Percentiles rank a stretch among this genome's conserved stretches.
These are phyloP conservation scores for Colletotrichum sp. DNA, from an alignment of 2,329 filamentous ascomycete species.

Conservation along the genomic window DNA sequence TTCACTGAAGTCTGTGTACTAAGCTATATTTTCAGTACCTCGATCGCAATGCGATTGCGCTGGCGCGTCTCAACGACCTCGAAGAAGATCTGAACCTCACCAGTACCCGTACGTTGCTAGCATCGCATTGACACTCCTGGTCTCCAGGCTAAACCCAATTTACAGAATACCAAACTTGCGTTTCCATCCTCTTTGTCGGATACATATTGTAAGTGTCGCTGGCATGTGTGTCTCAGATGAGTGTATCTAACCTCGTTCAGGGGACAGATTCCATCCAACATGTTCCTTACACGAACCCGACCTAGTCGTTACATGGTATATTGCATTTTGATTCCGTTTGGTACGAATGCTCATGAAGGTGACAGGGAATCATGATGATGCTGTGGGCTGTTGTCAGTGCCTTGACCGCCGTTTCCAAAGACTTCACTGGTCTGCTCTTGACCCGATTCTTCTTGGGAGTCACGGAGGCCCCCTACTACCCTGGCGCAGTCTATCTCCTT, in stretches of 20 bases:
- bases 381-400: slow-evolving; percentile 22
- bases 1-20: not conserved
- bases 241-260: not conserved
- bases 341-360: not conserved
- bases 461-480: slow-evolving; percentile 32
- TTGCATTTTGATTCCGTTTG: fast-evolving
- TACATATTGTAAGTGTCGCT: slow-evolving; percentile 21
- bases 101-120: slow-evolving; percentile 6
- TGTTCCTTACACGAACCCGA: slow-evolving; percentile 22
- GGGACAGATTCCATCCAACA: slow-evolving; percentile 22
- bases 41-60: slow-evolving; percentile 23
- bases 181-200: slow-evolving; percentile 38
- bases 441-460: slow-evolving; percentile 40
- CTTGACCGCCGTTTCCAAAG: slow-evolving; percentile 38
- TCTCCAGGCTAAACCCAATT: not conserved
- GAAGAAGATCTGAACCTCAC: slow-evolving; percentile 26
- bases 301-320: slow-evolving; percentile 23
- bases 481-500: slow-evolving; percentile 54
- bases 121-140: too few species aligned
- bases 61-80: slow-evolving; percentile 25
- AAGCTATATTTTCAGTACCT: not conserved
- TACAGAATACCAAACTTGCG: slow-evolving; percentile 36
- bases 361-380: slow-evolving; percentile 23
- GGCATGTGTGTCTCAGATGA: fast-evolving
- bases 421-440: slow-evolving; percentile 35